Conservation (phyloP, 177 flowering plant genomes). For the Vitis hybrid region DNA sequence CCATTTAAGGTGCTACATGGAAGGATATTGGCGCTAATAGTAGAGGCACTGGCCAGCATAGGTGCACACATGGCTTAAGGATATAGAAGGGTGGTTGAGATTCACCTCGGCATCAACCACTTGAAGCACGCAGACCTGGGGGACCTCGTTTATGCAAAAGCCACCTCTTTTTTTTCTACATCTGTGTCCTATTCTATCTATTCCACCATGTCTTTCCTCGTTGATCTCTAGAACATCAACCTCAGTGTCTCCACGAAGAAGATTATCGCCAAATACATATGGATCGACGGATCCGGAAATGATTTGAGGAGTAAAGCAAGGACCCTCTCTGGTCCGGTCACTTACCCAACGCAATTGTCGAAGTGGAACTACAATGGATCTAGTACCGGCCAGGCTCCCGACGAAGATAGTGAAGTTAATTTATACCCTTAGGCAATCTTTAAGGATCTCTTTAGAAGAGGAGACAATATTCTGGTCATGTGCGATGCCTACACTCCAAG, state of each 20-base stretch:
- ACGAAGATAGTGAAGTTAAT: conserved; percentile 33
- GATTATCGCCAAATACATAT: conserved; percentile 49
- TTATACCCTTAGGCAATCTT: conserved; percentile 56
- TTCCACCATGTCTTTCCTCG: conserved; percentile 30
- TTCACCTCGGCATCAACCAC: conserved; percentile 87
- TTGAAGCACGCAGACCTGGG: conserved; percentile 61
- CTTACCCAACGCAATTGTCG: conserved; percentile 18
- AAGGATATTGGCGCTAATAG: conserved; percentile 86
- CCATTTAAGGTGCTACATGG: conserved; percentile 91
- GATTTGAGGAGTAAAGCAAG: conserved; percentile 62
- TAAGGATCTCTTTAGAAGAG: conserved; percentile 59
- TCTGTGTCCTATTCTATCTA: too few relatives aligned
- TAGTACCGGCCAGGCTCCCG: conserved; percentile 30
- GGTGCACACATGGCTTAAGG: conserved; percentile 91
- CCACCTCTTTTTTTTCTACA: conserved; percentile 34
- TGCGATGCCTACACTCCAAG: conserved; percentile 50
- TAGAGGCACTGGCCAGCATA: conserved; percentile 79
- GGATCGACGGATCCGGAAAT: conserved; percentile 56
- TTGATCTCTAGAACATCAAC: conserved; percentile 37
- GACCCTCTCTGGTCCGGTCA: conserved; percentile 23
- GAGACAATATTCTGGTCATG: conserved; percentile 55
- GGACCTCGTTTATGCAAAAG: conserved; percentile 63
- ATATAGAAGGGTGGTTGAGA: conserved; percentile 68
- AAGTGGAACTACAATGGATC: conserved; percentile 37
- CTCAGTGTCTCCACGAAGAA: conserved; percentile 35